phyloP scores from a whole-genome alignment of 2,329 filamentous ascomycete genomes.

The Paraconiothyrium sp. region DNA sequence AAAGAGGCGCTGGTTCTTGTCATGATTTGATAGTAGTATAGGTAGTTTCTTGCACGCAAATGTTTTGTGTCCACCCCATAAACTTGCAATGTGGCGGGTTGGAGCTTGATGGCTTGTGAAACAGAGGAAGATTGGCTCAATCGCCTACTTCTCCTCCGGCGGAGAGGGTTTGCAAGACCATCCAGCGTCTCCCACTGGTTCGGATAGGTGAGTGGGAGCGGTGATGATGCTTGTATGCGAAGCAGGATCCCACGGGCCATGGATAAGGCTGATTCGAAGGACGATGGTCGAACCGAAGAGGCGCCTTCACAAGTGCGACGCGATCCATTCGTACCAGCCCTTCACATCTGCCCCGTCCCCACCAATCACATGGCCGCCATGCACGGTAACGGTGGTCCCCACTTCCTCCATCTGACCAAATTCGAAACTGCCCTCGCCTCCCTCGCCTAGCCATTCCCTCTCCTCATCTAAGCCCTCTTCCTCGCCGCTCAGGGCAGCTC shows the following conservation, averaged over 20 bases:
- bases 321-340: slow-evolving; percentile 93
- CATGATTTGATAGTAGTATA: slow-evolving; percentile 13
- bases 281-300: slow-evolving; percentile 5
- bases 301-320: slow-evolving; percentile 69
- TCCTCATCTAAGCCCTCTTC: slow-evolving; percentile 70
- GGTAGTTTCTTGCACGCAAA: background rate
- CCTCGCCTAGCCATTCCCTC: slow-evolving; percentile 80
- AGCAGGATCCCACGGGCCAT: slow-evolving; percentile 4
- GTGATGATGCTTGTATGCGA: slow-evolving; percentile 6
- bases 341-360: slow-evolving; percentile 74
- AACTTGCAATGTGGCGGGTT: background rate
- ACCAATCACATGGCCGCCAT: slow-evolving; percentile 75
- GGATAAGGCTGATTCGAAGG: slow-evolving; percentile 13
- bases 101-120: background rate
- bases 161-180: background rate
- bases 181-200: background rate
- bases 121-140: background rate
- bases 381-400: slow-evolving; percentile 78
- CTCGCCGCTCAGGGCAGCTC: slow-evolving; percentile 71
- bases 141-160: background rate
- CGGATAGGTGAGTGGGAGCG: slow-evolving; percentile 1
- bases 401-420: slow-evolving; percentile 87
- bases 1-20: slow-evolving; percentile 17
- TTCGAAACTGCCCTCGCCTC: slow-evolving; percentile 77
- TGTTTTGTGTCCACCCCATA: background rate